phyloP scores from a whole-genome alignment of 1,284 basidiomycete genomes.

The Fomitiporia mediterranea region DNA sequence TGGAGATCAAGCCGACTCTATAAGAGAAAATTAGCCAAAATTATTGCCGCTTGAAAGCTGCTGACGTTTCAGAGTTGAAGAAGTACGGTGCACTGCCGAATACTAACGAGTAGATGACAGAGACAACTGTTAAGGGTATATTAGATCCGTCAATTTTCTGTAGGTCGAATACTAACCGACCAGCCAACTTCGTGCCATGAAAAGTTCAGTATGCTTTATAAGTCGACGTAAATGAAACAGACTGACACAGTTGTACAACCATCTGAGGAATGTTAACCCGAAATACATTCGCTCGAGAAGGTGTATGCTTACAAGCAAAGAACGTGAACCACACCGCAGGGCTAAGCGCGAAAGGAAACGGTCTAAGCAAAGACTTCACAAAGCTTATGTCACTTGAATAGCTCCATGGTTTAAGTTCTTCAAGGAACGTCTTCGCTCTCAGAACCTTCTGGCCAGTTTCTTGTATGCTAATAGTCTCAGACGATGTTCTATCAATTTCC shows the following conservation, averaged over 20 bases:
- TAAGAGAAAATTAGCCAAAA: background rate
- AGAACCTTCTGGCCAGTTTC: background rate
- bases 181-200: constrained; percentile 39
- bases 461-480: background rate
- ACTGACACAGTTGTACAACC: constrained; percentile 40
- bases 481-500: background rate
- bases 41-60: too few species aligned
- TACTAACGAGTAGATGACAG: constrained; percentile 1
- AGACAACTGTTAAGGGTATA: constrained; percentile 18
- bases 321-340: constrained; percentile 33
- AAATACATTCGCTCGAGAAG: too few species aligned
- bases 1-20: constrained; percentile 34
- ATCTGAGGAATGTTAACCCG: constrained; percentile 33
- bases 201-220: constrained; percentile 23
- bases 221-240: background rate
- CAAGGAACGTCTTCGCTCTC: background rate
- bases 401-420: constrained; percentile 9
- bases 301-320: background rate
- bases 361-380: constrained; percentile 34
- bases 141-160: constrained; percentile 37
- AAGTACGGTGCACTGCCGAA: constrained; percentile 17
- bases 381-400: constrained; percentile 29
- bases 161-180: constrained; percentile 37
- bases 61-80: constrained; percentile 2
- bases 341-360: constrained; percentile 38